These are phyloP conservation scores for Escovopsis sp. DNA, from an alignment of 2,329 filamentous ascomycete genomes.

Conservation along the genomic window DNA sequence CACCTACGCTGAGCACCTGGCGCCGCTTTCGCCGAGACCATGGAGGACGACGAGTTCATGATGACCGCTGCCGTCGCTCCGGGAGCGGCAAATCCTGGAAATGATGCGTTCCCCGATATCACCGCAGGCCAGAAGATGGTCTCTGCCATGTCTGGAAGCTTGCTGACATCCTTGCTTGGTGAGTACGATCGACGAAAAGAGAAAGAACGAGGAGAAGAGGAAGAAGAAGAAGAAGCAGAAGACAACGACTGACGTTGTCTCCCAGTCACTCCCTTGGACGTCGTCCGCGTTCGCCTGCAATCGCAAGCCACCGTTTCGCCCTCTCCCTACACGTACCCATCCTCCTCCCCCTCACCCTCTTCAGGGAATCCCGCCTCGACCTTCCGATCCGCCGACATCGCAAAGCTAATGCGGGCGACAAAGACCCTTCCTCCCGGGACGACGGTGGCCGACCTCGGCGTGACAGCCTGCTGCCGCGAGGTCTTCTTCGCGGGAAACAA, in stretches of 20 bases:
- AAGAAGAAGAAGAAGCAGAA: not conserved
- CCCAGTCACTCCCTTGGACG: constrained; percentile 83
- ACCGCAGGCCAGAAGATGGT: constrained; percentile 85
- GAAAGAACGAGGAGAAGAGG: not conserved
- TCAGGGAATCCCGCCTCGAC: too few relatives aligned
- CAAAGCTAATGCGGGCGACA: constrained; percentile 39
- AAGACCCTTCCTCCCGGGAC: constrained; percentile 54
- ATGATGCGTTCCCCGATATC: constrained; percentile 42
- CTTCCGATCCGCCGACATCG: constrained; percentile 32
- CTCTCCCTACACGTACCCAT: constrained; percentile 10
- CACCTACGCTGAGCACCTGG: too few relatives aligned
- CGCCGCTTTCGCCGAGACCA: constrained; percentile 8
- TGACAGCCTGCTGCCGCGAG: constrained; percentile 89
- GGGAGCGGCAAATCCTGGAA: constrained; percentile 6
- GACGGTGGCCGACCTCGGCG: constrained; percentile 59
- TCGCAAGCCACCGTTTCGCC: constrained; percentile 45
- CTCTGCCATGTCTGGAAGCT: constrained; percentile 77
- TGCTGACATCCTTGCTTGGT: constrained; percentile 83
- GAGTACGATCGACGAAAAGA: constrained; percentile 20
- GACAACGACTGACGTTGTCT: constrained; percentile 3
- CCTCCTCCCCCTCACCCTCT: too few relatives aligned
- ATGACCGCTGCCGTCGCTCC: constrained; percentile 15
- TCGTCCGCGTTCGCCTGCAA: constrained; percentile 87
- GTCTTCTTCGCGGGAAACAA: constrained; percentile 92
- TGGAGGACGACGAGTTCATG: constrained; percentile 14